phyloP scores from a whole-genome alignment of 441 rosid species.

The Metrosideros polymorpha region DNA sequence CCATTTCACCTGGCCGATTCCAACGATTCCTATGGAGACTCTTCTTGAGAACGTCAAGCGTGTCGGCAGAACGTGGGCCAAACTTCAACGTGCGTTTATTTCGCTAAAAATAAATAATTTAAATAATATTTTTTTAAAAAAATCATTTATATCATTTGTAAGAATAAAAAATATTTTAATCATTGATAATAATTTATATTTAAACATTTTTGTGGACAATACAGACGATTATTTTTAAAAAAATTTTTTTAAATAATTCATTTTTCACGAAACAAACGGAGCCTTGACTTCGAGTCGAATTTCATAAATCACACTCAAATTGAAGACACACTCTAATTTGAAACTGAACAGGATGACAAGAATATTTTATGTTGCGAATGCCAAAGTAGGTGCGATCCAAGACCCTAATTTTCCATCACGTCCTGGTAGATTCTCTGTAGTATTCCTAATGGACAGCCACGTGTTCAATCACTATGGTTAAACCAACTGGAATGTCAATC shows the following conservation, averaged over 20 bases:
- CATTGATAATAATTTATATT: too few relatives aligned
- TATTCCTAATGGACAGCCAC: not conserved
- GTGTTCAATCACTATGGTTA: not conserved
- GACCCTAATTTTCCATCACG: not conserved
- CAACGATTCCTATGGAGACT: not conserved
- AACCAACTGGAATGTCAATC: not conserved
- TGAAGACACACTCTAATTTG: not conserved
- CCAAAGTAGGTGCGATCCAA: not conserved
- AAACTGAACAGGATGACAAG: not conserved
- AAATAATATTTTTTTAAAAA: too few relatives aligned
- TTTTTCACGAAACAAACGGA: too few relatives aligned
- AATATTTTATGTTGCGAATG: not conserved
- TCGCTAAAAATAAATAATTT: too few relatives aligned
- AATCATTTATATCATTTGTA: too few relatives aligned
- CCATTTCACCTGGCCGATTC: not conserved
- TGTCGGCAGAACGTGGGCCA: not conserved
- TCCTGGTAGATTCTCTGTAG: not conserved
- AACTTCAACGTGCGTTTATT: too few relatives aligned
- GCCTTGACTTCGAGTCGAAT: not conserved
- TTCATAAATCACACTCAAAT: not conserved
- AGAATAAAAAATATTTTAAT: too few relatives aligned
- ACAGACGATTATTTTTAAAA: too few relatives aligned
- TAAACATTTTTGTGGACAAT: too few relatives aligned
- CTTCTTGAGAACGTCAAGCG: not conserved
- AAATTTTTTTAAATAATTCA: too few relatives aligned